phyloP scores from a whole-genome alignment of 768 basidiomycete genomes.

The Grammothele lineata region DNA sequence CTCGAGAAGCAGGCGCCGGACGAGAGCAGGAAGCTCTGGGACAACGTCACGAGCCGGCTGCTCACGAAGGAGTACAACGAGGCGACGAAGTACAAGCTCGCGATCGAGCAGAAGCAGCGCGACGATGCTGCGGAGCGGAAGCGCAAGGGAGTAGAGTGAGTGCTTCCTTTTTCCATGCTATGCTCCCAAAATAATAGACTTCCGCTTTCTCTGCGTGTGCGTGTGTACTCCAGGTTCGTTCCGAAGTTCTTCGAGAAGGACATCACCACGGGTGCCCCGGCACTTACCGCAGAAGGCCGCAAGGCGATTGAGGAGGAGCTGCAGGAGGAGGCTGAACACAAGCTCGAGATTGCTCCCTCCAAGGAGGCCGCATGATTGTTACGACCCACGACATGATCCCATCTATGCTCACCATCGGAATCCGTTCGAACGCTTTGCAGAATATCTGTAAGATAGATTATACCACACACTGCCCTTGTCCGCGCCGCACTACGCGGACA shows the following conservation, averaged over 20 bases:
- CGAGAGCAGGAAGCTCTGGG: conserved; percentile 90
- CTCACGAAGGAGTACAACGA: conserved; percentile 84
- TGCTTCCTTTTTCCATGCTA: conserved; percentile 24
- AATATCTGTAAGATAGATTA: conserved; percentile 10
- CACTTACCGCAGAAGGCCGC: conserved; percentile 63
- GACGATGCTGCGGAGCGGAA: conserved; percentile 87
- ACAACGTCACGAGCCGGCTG: conserved; percentile 69
- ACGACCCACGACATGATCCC: not conserved
- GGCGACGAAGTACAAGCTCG: conserved; percentile 87
- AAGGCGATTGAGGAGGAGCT: conserved; percentile 75
- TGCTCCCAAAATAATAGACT: too few relatives aligned
- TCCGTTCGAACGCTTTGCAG: not conserved
- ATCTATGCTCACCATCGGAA: not conserved
- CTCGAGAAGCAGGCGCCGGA: conserved; percentile 69
- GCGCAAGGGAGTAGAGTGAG: conserved; percentile 72
- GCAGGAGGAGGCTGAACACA: conserved; percentile 21
- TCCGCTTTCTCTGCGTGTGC: not conserved
- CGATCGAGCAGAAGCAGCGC: conserved; percentile 90
- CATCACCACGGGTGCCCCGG: conserved; percentile 59
- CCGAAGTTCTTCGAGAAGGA: conserved; percentile 75
- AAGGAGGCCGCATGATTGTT: conserved; percentile 6
- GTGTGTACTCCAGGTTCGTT: conserved; percentile 47
- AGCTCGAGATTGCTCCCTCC: conserved; percentile 7
- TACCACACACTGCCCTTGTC: not conserved
- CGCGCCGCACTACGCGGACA: too few relatives aligned